Percentiles rank a stretch among this genome's conserved stretches.
phyloP scores from a whole-genome alignment of 345 rosid species.

The Eucalyptus brandiana region DNA sequence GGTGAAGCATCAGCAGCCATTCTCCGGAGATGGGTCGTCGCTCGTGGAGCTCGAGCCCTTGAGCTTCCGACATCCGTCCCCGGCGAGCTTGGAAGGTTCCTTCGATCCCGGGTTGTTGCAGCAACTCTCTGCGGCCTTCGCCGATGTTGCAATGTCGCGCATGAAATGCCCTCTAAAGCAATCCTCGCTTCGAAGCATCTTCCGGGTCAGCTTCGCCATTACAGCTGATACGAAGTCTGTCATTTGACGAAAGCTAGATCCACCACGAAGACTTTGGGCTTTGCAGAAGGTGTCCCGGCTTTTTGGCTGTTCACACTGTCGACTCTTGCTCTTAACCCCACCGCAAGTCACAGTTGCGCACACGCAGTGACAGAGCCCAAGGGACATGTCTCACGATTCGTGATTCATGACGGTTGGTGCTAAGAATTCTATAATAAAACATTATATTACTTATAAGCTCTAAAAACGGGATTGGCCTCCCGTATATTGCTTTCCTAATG shows the following conservation, averaged over 20 bases:
- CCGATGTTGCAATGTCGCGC: not conserved
- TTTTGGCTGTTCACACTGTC: not conserved
- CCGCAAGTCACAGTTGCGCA: not conserved
- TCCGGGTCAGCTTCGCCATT: not conserved
- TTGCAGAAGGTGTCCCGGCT: not conserved
- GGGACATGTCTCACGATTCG: not conserved
- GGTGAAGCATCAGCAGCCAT: not conserved
- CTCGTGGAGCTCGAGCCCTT: not conserved
- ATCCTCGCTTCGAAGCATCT: not conserved
- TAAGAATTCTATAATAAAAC: too few species aligned
- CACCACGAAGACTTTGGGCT: not conserved
- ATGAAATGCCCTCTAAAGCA: not conserved
- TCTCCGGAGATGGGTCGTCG: not conserved
- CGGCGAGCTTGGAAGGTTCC: not conserved
- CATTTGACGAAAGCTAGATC: not conserved
- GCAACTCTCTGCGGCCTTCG: not conserved
- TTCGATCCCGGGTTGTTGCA: not conserved
- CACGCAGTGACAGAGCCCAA: not conserved
- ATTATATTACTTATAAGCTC: too few species aligned
- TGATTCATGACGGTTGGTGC: too few species aligned
- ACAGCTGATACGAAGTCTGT: not conserved
- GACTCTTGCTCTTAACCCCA: not conserved
- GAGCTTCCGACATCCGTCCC: not conserved
- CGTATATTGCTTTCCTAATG: too few species aligned
- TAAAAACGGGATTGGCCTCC: rapidly evolving